Base-by-base conservation (phyloP, 2,329 filamentous ascomycete species). In the Aspergillus chevalieri region DNA sequence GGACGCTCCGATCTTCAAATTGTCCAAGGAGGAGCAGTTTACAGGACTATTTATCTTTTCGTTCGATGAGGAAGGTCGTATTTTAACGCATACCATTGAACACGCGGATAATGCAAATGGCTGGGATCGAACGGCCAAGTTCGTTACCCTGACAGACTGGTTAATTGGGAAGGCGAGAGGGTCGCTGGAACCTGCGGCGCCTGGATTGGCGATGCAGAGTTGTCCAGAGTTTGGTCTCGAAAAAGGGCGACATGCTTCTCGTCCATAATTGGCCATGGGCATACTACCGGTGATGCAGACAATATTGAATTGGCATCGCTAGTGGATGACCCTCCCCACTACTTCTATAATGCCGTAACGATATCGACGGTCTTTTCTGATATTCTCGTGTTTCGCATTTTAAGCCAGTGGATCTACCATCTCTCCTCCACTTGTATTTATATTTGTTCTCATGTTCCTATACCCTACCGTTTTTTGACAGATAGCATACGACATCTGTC, bases 111-210 rank as follows among this genome's bases (percentile, higher is more conserved):
- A 93, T 61, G 84, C 85, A 14, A 82, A 85, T 36, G 83, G 89
- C 52, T 94, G 86, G 83, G 91, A 96, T 61, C 83, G 82, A 54
- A 90, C 87, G 22, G 85, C 88, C 19, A 88, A 85, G 63, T 87
- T 98, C 17, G 89, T 97, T 14, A 90, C 87, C 12, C 74, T 97
- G 57, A 96, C 93, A 14, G 93, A 98, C 66, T 97, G 93, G 92
- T 72, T 98, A 55, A 76, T 97, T 36, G 90, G 91, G 2, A 86
- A 86, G 46, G 85, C 91, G 57, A 80, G 78, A 65, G 79, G 78
- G 39, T 69, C 67, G 17, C 50, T 65, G 30, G 64, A 65, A 43
- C 64, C 66, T 6, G 47, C 51, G 3, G 45, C 55, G 2, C 61
- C 66, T 14, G 60, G 61, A 12, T 50, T 69, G 43, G 61, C 60